Base-by-base conservation (phyloP, 1,139 yeast genomes). In the Spencermartinsiella ligniputridi region DNA sequence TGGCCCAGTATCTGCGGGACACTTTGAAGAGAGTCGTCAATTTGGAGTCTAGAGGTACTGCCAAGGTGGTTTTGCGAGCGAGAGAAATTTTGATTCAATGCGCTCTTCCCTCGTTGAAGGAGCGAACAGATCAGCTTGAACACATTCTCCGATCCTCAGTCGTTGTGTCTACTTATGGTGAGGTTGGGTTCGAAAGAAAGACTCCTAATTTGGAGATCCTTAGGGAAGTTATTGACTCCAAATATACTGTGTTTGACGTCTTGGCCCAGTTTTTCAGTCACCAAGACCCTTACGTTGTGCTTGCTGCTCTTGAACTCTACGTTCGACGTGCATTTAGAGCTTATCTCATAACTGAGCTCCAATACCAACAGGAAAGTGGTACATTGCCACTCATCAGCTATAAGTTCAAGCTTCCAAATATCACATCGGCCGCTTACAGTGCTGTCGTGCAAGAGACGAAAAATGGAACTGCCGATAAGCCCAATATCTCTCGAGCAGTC, bases 301-400 rank as follows among this genome's bases (percentile, higher is more conserved):
- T 92, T 58, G 97, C 98, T 32, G 97, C 98, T 36, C 88, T 95
- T 40, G 97, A 92, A 68, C 95, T 92, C 47, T 92, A 92, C 67
- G 83, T 90, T 48, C 84, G 98, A 68, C 85, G 98, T 65, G 95
- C 97, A 41, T 92, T 90, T 74, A 82, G 97, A 63, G 97, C 97
- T 36, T 94, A 94, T 69, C 83, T 89, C 34, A 81, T 92, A 53
- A 85, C 88, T 46, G 83, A 82, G 50, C 76, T 92, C 47, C 70
- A 73, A 45, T 86, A 87, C 62, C 76, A 81, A 50, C 78, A 77
- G n/a, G 74, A 69, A 29, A 60, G 61, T 30, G 60, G 63, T n/a
- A 71, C 74, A 42, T 69, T 80, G 47, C 92, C 94, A 43, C 75
- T 86, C 42, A 76, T 88, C 53, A 83, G 86, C 56, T 92, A 97